Conservation (phyloP, 164 flowering plant species). For the Chloranthus sessilifolius region DNA sequence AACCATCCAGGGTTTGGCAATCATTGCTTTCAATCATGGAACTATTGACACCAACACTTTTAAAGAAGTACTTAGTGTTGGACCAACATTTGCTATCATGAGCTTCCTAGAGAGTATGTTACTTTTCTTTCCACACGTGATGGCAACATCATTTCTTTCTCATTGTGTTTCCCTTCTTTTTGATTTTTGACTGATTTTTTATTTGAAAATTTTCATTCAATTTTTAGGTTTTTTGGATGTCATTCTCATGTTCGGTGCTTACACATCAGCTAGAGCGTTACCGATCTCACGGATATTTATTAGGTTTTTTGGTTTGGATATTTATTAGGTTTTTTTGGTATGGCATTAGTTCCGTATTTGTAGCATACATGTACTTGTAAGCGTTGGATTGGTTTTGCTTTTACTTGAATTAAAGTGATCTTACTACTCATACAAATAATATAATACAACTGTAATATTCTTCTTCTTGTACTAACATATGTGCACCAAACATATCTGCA, state of each 20-base stretch:
- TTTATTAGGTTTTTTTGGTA: too few species aligned
- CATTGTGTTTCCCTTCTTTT: background rate
- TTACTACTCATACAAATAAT: too few species aligned
- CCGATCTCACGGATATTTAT: constrained; percentile 89
- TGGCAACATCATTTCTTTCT: too few species aligned
- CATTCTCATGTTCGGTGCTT: constrained; percentile 89
- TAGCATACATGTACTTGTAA: constrained; percentile 74
- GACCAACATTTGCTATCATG: constrained; percentile 82
- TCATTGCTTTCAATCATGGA: constrained; percentile 71
- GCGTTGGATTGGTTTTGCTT: constrained; percentile 22
- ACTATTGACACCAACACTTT: constrained; percentile 55
- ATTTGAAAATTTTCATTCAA: background rate
- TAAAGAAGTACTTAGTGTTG: constrained; percentile 72
- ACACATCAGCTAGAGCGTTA: constrained; percentile 81
- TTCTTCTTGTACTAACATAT: background rate
- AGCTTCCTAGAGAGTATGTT: constrained; percentile 75
- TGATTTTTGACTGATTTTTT: constrained; percentile 1
- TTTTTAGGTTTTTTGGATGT: constrained; percentile 75
- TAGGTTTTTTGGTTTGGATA: too few species aligned
- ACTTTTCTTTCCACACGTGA: constrained; percentile 5
- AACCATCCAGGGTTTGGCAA: constrained; percentile 57
- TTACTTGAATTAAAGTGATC: too few species aligned
- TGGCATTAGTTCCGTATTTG: constrained; percentile 56
- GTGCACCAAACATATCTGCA: constrained; percentile 29
- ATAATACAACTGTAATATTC: too few species aligned